Percentiles rank a stretch among this genome's conserved stretches.
Evolutionary conservation across 2,329 filamentous ascomycete genomes (phyloP).

Genomic region (Sporothrix dimorphospora): DNA sequence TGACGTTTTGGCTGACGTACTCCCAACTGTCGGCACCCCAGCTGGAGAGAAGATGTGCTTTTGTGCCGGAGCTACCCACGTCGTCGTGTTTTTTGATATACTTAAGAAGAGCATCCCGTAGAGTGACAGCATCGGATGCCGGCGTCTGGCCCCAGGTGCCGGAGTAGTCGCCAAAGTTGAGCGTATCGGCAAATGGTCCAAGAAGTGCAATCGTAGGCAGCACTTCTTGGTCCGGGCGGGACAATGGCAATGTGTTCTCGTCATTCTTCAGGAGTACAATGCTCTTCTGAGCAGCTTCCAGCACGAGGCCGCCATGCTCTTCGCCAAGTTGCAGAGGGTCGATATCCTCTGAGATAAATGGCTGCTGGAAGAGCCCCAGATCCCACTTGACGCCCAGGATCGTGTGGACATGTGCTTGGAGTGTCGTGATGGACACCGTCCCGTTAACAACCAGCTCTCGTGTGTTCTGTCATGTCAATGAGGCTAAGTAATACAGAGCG

Average conservation of each 20-base stretch:
- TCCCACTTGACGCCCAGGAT: not conserved
- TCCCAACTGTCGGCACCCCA: slow-evolving; percentile 5
- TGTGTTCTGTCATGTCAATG: too few species aligned
- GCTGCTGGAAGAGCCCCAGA: not conserved
- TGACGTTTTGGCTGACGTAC: not conserved
- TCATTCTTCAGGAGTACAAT: not conserved
- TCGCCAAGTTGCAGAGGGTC: not conserved
- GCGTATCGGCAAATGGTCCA: slow-evolving; percentile 18
- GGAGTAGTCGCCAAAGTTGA: slow-evolving; percentile 25
- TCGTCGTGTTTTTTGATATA: not conserved
- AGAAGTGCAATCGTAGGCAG: not conserved
- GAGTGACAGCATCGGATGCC: not conserved
- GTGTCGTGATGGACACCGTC: not conserved
- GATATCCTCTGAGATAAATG: not conserved
- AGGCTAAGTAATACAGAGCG: too few species aligned
- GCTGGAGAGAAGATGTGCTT: not conserved
- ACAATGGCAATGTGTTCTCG: not conserved
- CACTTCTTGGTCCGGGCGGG: not conserved
- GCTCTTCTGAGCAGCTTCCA: not conserved
- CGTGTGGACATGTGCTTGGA: not conserved
- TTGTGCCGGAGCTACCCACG: not conserved
- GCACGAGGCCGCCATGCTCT: not conserved
- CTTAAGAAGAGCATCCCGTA: not conserved
- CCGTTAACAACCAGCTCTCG: not conserved
- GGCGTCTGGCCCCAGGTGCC: slow-evolving; percentile 23